These are phyloP conservation scores for Piper betle DNA, from an alignment of 164 flowering plant genomes.

Conservation along the genomic window DNA sequence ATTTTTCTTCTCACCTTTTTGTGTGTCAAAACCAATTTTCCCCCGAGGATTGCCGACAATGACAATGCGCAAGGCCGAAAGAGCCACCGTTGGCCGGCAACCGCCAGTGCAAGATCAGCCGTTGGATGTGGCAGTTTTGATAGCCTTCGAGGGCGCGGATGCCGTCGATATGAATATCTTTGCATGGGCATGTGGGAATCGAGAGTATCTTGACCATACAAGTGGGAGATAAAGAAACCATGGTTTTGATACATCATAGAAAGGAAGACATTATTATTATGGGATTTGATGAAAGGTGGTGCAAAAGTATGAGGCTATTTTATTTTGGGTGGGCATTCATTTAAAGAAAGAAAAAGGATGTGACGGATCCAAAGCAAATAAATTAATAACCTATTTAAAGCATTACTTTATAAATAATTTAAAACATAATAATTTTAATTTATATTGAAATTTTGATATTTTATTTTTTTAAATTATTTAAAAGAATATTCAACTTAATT, in stretches of 20 bases:
- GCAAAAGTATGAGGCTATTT: no score
- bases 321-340: background rate
- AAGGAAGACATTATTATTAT: background rate
- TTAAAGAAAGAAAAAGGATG: background rate
- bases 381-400: no score
- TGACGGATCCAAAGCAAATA: background rate
- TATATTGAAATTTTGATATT: no score
- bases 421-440: no score
- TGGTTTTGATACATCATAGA: background rate
- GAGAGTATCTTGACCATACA: background rate
- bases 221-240: background rate
- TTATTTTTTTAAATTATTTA: no score
- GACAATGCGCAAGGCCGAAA: conserved; percentile 1
- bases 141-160: background rate
- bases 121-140: background rate
- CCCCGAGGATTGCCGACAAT: conserved; percentile 7
- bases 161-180: background rate
- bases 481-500: no score
- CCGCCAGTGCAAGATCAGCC: conserved; percentile 3
- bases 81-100: conserved; percentile 3
- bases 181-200: background rate
- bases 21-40: background rate
- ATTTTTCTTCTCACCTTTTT: background rate
- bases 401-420: no score
- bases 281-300: background rate